phyloP scores from a whole-genome alignment of 805 yeast species.

The Candida boidinii region DNA sequence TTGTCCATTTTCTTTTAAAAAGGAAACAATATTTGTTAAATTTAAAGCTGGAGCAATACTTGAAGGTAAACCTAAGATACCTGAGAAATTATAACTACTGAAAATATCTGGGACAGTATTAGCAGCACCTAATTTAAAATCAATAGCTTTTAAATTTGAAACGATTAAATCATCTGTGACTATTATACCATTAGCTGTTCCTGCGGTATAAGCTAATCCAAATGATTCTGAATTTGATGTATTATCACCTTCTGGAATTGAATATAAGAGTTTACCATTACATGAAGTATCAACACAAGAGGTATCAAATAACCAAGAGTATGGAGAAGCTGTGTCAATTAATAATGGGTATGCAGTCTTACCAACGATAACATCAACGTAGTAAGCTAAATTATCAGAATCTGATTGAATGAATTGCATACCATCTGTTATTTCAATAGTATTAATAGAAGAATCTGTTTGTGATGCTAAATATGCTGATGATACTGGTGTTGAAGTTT shows the following conservation, averaged over 20 bases:
- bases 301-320: constrained; percentile 52
- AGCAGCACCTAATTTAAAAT: constrained; percentile 48
- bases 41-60: constrained; percentile 25
- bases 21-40: constrained; percentile 32
- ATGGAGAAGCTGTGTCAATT: constrained; percentile 59
- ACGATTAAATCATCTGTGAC: constrained; percentile 28
- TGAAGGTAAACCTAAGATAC: constrained; percentile 53
- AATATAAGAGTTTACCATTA: constrained; percentile 20
- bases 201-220: constrained; percentile 43
- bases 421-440: constrained; percentile 13
- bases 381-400: constrained; percentile 25
- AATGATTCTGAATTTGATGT: constrained; percentile 27
- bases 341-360: constrained; percentile 40
- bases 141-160: constrained; percentile 26
- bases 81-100: constrained; percentile 42
- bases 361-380: constrained; percentile 30
- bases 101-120: constrained; percentile 44
- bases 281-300: constrained; percentile 41
- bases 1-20: constrained; percentile 23
- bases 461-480: no score
- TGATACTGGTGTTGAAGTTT: constrained; percentile 1
- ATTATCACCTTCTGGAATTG: constrained; percentile 11
- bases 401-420: constrained; percentile 18
- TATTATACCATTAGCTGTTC: constrained; percentile 42
- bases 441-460: neutral